These are phyloP conservation scores for Flueggea neowawraea DNA, from an alignment of 441 rosid species.

Conservation along the genomic window DNA sequence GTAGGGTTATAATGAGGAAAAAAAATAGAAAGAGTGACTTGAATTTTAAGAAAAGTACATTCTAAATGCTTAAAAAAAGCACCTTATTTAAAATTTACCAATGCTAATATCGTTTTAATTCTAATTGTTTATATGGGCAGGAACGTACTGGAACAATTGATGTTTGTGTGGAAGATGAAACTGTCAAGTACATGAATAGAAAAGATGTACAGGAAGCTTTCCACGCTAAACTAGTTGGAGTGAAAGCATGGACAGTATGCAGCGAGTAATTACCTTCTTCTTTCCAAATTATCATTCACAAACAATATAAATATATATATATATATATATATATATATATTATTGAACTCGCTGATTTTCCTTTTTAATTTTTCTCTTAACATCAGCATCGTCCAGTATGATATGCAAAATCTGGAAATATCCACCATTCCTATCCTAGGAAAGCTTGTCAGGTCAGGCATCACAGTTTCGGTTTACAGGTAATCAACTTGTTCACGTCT, in stretches of 20 bases:
- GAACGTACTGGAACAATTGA: conserved; percentile 27
- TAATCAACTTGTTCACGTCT: conserved; percentile 1
- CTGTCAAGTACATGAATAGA: conserved; percentile 38
- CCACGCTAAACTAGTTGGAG: conserved; percentile 42
- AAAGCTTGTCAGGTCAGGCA: conserved; percentile 31
- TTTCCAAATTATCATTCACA: neutral
- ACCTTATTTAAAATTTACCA: too few species aligned
- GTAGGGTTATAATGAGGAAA: too few species aligned
- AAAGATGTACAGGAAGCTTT: conserved; percentile 51
- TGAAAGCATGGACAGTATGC: conserved; percentile 35
- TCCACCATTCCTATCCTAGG: conserved; percentile 37
- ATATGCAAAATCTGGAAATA: conserved; percentile 28
- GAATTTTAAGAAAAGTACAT: too few species aligned
- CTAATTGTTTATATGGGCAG: conserved; percentile 17
- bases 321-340: neutral
- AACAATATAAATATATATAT: too few species aligned
- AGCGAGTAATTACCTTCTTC: conserved; percentile 31
- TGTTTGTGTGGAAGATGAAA: conserved; percentile 45
- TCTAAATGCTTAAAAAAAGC: too few species aligned
- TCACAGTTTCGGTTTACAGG: conserved; percentile 50
- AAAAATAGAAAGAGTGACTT: too few species aligned
- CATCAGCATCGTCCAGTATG: conserved; percentile 29
- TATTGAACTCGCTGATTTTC: neutral
- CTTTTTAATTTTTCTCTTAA: neutral
- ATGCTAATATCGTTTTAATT: neutral